phyloP scores from a whole-genome alignment of 352 stramenopile genomes.

The Thraustochytrium striatum region DNA sequence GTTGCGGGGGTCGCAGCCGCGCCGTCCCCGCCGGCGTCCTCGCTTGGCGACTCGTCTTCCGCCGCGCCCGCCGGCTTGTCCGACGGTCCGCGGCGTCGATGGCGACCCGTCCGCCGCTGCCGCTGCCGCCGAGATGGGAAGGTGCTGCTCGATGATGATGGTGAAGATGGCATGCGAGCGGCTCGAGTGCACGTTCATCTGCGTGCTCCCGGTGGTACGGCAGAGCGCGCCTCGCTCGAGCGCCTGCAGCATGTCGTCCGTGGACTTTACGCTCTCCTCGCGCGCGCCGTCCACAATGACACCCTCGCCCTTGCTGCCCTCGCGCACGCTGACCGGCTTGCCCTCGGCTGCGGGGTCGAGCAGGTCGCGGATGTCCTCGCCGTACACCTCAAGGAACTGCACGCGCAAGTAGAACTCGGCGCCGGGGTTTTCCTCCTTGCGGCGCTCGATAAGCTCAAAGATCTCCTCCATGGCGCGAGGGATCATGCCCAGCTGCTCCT shows the following conservation, averaged over 20 bases:
- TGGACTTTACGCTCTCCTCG: slow-evolving; percentile 51
- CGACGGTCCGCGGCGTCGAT: not conserved
- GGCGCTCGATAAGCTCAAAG: slow-evolving; percentile 49
- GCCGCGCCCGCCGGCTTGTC: not conserved
- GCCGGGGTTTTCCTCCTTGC: slow-evolving; percentile 27
- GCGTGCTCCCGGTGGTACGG: slow-evolving; percentile 51
- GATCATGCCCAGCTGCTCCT: slow-evolving; percentile 49
- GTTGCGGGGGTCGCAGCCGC: not conserved
- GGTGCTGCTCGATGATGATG: slow-evolving; percentile 50
- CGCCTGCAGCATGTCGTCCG: slow-evolving; percentile 52
- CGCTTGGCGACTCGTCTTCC: not conserved
- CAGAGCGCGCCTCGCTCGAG: slow-evolving; percentile 50
- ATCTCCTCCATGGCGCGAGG: slow-evolving; percentile 52
- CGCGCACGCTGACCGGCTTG: slow-evolving; percentile 45
- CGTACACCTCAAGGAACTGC: slow-evolving; percentile 54
- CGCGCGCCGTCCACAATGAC: slow-evolving; percentile 27
- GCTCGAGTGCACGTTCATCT: slow-evolving; percentile 54
- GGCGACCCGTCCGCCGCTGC: not conserved
- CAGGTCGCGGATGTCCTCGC: slow-evolving; percentile 52
- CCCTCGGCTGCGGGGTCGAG: slow-evolving; percentile 49
- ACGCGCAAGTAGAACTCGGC: slow-evolving; percentile 52
- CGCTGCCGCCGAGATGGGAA: not conserved
- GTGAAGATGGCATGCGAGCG: slow-evolving; percentile 55
- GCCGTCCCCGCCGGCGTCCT: not conserved
- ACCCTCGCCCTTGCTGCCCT: slow-evolving; percentile 38